Evolutionary conservation across 164 flowering plant species (phyloP).

Genomic region (Sextonia rubra): DNA sequence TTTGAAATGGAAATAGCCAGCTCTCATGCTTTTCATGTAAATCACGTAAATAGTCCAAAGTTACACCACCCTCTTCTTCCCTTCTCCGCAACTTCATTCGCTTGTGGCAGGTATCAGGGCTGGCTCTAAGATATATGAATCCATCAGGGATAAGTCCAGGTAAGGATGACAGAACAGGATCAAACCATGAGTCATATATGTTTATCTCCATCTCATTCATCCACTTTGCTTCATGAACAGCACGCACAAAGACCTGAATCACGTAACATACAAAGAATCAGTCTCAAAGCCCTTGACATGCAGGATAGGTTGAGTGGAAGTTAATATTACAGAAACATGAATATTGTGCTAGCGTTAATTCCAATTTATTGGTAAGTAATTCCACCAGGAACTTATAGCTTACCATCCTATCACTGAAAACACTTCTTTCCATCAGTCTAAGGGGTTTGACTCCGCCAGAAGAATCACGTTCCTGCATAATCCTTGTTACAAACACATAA

Average conservation of each 20-base stretch:
- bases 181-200: constrained; percentile 98
- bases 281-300: neutral
- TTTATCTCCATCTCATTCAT: constrained; percentile 99
- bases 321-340: neutral
- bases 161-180: constrained; percentile 86
- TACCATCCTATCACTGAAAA: constrained; percentile 97
- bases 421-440: constrained; percentile 96
- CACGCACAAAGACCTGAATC: constrained; percentile 87
- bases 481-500: constrained; percentile 93
- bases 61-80: constrained; percentile 87
- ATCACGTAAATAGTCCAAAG: constrained; percentile 75
- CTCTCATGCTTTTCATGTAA: constrained; percentile 97
- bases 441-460: constrained; percentile 84
- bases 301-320: neutral
- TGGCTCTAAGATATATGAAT: constrained; percentile 94
- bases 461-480: constrained; percentile 97
- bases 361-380: neutral
- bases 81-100: constrained; percentile 78
- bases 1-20: constrained; percentile 82
- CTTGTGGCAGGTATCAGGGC: constrained; percentile 95
- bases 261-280: neutral
- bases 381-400: constrained; percentile 13
- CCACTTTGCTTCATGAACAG: constrained; percentile 99
- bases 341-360: neutral
- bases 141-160: constrained; percentile 97